These are phyloP conservation scores for Microcyclospora tardicrescens DNA, from an alignment of 2,329 filamentous ascomycete genomes.

Conservation along the genomic window DNA sequence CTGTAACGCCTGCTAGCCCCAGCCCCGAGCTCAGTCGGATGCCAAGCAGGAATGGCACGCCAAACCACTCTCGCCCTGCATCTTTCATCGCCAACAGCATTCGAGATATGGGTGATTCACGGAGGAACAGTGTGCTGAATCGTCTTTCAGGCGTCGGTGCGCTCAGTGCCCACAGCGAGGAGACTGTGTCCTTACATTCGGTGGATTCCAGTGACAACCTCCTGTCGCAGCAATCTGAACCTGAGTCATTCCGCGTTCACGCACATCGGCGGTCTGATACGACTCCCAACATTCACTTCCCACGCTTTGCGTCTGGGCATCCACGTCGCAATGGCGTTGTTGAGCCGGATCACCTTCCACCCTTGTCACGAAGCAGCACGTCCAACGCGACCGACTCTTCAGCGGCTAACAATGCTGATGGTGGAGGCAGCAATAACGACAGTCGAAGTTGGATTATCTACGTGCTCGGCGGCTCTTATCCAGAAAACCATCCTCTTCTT, in stretches of 20 bases:
- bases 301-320: conserved; percentile 48
- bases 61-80: conserved; percentile 20
- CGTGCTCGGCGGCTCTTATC: conserved; percentile 55
- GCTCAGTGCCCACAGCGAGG: conserved; percentile 21
- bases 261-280: conserved; percentile 21
- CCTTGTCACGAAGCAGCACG: conserved; percentile 24
- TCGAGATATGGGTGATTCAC: conserved; percentile 9
- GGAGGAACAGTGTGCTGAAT: no score
- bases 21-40: conserved; percentile 39
- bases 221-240: conserved; percentile 9
- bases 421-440: conserved; percentile 23
- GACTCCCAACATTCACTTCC: conserved; percentile 28
- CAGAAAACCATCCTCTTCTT: conserved; percentile 57
- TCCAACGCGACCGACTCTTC: conserved; percentile 19
- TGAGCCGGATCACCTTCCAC: conserved; percentile 42
- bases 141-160: conserved; percentile 13
- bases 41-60: conserved; percentile 23
- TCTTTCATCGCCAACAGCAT: conserved; percentile 21
- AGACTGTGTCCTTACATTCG: conserved; percentile 21
- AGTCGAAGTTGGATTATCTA: conserved; percentile 61
- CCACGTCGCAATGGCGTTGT: conserved; percentile 52
- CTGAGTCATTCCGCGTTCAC: conserved; percentile 13
- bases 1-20: conserved; percentile 49
- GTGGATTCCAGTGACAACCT: conserved; percentile 20
- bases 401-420: conserved; percentile 23